Conservation (phyloP, 116 monocot genomes). For the Papilionanthe hybrid region DNA sequence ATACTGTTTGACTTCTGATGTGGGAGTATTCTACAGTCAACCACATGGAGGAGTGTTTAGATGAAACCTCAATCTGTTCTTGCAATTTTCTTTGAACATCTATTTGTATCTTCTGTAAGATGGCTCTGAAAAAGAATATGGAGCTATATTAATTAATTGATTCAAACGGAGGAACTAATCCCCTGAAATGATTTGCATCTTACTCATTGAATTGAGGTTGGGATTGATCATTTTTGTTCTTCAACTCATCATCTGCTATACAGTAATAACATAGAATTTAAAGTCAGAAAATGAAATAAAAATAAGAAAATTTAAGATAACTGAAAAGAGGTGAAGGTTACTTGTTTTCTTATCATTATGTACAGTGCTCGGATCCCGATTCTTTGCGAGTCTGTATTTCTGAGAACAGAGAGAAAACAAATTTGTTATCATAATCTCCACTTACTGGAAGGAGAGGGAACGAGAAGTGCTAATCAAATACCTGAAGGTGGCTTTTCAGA, state of each 20-base stretch:
- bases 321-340: neutral
- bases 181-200: constrained; percentile 1
- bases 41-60: neutral
- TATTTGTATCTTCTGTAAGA: constrained; percentile 45
- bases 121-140: constrained; percentile 23
- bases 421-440: neutral
- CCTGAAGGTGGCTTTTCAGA: constrained; percentile 89
- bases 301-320: neutral
- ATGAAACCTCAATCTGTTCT: constrained; percentile 55
- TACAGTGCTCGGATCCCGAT: constrained; percentile 8
- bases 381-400: constrained; percentile 68
- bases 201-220: constrained; percentile 30
- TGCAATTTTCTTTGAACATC: constrained; percentile 63
- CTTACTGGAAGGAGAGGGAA: neutral
- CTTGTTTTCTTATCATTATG: constrained; percentile 13
- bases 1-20: neutral
- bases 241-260: neutral
- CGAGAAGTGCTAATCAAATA: neutral
- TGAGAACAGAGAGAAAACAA: constrained; percentile 13
- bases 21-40: too few relatives aligned
- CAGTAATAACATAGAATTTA: neutral
- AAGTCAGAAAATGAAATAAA: neutral
- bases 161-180: neutral
- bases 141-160: neutral
- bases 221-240: neutral